phyloP scores from a whole-genome alignment of 495 filamentous ascomycete genomes.

The Hypoxylon subgilvum region DNA sequence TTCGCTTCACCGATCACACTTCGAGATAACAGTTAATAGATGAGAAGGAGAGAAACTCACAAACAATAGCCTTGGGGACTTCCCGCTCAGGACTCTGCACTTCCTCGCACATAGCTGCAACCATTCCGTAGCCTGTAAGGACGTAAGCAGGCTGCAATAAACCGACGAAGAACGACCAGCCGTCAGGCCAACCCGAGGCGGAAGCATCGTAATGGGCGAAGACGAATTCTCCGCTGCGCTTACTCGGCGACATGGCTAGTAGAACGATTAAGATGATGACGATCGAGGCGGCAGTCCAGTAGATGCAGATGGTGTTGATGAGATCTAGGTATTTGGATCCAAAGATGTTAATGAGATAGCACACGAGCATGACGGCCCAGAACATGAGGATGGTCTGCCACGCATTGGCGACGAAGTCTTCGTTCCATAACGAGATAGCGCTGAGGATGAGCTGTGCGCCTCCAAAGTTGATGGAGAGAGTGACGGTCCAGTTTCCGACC shows the following conservation, averaged over 20 bases:
- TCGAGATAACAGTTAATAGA: too few relatives aligned
- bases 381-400: constrained; percentile 65
- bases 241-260: constrained; percentile 65
- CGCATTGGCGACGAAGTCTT: constrained; percentile 55
- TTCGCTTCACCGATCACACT: too few relatives aligned
- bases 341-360: constrained; percentile 66
- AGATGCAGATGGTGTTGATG: constrained; percentile 67
- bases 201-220: constrained; percentile 66
- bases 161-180: constrained; percentile 67
- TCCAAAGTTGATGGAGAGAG: constrained; percentile 72
- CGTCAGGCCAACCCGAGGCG: constrained; percentile 55
- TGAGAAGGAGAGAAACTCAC: constrained; percentile 17
- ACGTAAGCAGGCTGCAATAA: constrained; percentile 55
- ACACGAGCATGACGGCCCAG: constrained; percentile 65
- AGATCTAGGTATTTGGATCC: constrained; percentile 62
- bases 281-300: constrained; percentile 65
- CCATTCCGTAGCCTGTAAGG: constrained; percentile 63
- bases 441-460: constrained; percentile 65
- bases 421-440: constrained; percentile 61
- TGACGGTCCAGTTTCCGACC: constrained; percentile 68
- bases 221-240: constrained; percentile 65
- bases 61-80: constrained; percentile 61
- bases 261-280: constrained; percentile 63
- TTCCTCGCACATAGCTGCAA: constrained; percentile 58
- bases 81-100: constrained; percentile 61